Base-by-base conservation (phyloP, 345 rosid genomes). In the Hibiscus tridactylites region DNA sequence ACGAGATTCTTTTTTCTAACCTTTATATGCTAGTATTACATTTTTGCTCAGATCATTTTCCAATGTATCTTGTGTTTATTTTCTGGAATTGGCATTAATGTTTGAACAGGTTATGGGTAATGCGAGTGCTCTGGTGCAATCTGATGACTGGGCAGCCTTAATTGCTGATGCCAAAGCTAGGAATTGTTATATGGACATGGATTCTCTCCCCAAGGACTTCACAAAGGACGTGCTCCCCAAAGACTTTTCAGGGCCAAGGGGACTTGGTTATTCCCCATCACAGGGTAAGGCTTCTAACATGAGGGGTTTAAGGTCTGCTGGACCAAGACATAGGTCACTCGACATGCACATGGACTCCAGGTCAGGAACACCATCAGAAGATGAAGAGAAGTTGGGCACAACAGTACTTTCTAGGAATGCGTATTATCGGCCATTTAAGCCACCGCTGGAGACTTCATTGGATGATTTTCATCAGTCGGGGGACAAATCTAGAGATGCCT, bases 121-220 rank as follows among this genome's bases (percentile, higher is more conserved):
- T 77, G 99, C 97, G 21, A 88, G 79, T 81, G 91, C 99, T 70
- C 79, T 95, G 69, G 75, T 83, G 79, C 81, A 87, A 69, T 90
- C 90, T 68, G 99, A 95, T 35, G 99, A 95, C 74, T 95, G 99
- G 99, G 94, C 92, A 74, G 90, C 96, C 75, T 69, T 95, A 60
- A 86, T 95, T 76, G 58, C 83, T 7, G 99, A 95, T 83, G 97
- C 99, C 33, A 91, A 80, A 85, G 84, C 82, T 31, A 92, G 99
- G 83, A 89, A 83, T 49, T 95, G 99, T 81, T 90, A 86, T 75
- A 88, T 88, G 94, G 91, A 88, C 82, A 90, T 89, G 97, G 96
- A 89, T 39, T 83, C 98, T 58, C 81, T 95, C 8, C 99, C 99
- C 56, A 85, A 84, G 73, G 97, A 95, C 42, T 86, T 94, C 35